A percentile compares a stretch with the other conserved stretches of the same genome.
These are phyloP conservation scores for Phytopythium litorale DNA, from an alignment of 352 stramenopile species.

Conservation along the genomic window DNA sequence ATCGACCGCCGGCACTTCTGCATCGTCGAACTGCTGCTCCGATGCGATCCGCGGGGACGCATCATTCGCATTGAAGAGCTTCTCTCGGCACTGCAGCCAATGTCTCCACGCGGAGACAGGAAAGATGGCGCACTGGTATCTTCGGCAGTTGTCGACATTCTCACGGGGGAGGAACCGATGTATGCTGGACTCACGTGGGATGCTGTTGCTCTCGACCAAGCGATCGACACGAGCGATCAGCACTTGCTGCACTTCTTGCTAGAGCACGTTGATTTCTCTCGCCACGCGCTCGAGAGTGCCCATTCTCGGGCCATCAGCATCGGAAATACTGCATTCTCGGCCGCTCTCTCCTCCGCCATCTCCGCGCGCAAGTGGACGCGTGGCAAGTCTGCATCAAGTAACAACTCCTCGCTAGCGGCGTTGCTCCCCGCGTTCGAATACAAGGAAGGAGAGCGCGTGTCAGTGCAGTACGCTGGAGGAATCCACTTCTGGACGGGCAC, in stretches of 20 bases:
- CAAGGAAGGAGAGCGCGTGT: constrained; percentile 6
- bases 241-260: constrained; percentile 16
- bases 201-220: constrained; percentile 6
- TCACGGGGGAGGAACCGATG: constrained; percentile 9
- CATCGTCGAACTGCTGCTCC: constrained; percentile 19
- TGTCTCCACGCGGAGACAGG: neutral
- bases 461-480: constrained; percentile 1
- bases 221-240: constrained; percentile 9
- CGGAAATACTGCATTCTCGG: constrained; percentile 1
- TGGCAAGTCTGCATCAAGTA: neutral
- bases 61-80: constrained; percentile 24
- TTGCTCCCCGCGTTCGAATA: neutral
- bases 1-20: constrained; percentile 7
- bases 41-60: constrained; percentile 22
- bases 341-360: neutral
- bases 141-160: constrained; percentile 7
- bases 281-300: neutral
- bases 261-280: constrained; percentile 11
- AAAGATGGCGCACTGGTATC: constrained; percentile 5
- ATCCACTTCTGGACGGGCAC: constrained; percentile 10
- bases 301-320: constrained; percentile 7
- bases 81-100: constrained; percentile 5
- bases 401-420: too few species aligned
- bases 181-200: constrained; percentile 14
- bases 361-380: neutral